These are phyloP conservation scores for Penicillium sp. DNA, from an alignment of 2,329 filamentous ascomycete genomes.

Conservation along the genomic window DNA sequence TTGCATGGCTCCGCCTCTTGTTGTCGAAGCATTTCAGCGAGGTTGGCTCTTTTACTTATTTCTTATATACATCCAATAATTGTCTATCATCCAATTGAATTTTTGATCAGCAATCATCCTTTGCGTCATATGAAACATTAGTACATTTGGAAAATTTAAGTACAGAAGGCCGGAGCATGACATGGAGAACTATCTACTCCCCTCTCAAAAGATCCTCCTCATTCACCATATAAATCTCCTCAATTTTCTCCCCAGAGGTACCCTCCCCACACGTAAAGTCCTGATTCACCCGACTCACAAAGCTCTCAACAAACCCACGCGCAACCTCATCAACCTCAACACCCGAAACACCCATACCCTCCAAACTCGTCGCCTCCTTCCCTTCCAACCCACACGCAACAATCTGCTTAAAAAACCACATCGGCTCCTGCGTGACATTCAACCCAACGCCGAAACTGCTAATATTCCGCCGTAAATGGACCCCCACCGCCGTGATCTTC, in stretches of 20 bases:
- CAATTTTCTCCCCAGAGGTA: conserved; percentile 39
- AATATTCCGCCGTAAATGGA: conserved; percentile 85
- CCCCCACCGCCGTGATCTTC: conserved; percentile 89
- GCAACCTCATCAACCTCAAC: conserved; percentile 45
- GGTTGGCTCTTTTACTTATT: conserved; percentile 17
- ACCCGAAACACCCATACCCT: conserved; percentile 51
- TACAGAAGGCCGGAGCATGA: no score
- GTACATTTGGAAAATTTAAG: no score
- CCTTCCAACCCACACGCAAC: conserved; percentile 87
- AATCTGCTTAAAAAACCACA: conserved; percentile 72
- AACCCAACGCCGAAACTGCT: conserved; percentile 83
- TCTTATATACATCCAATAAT: conserved; percentile 6
- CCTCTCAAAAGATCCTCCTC: conserved; percentile 36
- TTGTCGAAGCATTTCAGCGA: conserved; percentile 28
- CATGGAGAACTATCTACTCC: no score
- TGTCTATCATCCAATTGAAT: not conserved
- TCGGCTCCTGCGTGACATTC: conserved; percentile 59
- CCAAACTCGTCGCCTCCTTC: conserved; percentile 76
- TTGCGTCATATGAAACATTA: no score
- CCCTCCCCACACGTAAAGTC: conserved; percentile 39
- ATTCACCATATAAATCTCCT: conserved; percentile 44
- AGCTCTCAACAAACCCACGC: conserved; percentile 40
- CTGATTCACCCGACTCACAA: conserved; percentile 43
- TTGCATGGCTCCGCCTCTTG: conserved; percentile 21
- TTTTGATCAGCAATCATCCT: not conserved